Evolutionary conservation across 169 alveolate genomes (phyloP).

Genomic region (Cyclospora cayetanensis): DNA sequence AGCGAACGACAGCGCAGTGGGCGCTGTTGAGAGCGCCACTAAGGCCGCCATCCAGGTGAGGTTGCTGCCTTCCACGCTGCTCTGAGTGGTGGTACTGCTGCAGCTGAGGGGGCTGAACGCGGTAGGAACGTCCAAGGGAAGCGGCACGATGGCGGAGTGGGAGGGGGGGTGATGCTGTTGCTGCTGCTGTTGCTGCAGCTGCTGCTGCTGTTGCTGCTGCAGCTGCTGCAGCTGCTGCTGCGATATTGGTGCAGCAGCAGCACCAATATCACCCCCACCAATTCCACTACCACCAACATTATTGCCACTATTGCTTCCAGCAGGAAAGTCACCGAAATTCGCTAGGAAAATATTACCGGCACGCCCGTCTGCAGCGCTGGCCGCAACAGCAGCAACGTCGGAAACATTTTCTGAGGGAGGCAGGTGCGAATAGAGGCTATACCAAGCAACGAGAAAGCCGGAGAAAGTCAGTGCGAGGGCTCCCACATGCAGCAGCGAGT

Average conservation of each 20-base stretch:
- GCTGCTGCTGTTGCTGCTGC: neutral
- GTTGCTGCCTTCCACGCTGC: neutral
- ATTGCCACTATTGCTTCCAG: neutral
- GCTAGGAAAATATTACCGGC: too few species aligned
- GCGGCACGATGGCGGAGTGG: neutral
- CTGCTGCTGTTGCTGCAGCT: neutral
- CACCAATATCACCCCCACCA: neutral
- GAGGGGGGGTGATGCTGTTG: neutral
- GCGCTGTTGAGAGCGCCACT: slow-evolving; percentile 28
- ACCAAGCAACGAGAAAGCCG: neutral
- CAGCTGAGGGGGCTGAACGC: neutral
- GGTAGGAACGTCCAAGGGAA: neutral
- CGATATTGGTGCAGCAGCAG: neutral
- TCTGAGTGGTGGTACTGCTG: neutral
- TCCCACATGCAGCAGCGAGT: neutral
- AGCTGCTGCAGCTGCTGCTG: neutral
- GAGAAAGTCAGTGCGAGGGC: neutral
- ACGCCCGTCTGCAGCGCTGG: too few species aligned
- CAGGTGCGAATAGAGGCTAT: neutral
- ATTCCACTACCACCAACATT: neutral
- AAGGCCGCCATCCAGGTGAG: neutral
- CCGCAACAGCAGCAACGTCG: too few species aligned
- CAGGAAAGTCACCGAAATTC: neutral
- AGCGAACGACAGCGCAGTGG: slow-evolving; percentile 53
- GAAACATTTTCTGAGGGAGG: neutral